Percentiles rank a stretch among this genome's conserved stretches.
Evolutionary conservation across 345 rosid species (phyloP).

Genomic region (Viola odorata): DNA sequence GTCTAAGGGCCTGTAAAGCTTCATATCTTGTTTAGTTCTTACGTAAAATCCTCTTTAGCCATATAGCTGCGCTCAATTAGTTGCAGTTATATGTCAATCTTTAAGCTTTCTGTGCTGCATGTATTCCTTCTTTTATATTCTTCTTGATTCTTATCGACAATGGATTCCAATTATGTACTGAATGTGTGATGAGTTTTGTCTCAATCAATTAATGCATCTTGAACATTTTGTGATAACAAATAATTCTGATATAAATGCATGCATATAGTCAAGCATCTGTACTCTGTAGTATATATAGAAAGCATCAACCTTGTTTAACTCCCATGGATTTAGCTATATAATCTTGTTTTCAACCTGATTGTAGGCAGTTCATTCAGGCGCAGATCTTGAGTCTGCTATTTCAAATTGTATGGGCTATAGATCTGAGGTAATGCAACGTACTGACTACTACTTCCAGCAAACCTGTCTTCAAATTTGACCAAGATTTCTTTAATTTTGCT

Average conservation of each 20-base stretch:
- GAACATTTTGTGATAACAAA: slow-evolving; percentile 1
- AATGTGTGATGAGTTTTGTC: neutral
- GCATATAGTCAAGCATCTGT: neutral
- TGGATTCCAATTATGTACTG: neutral
- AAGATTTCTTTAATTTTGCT: slow-evolving; percentile 19
- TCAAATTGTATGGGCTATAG: slow-evolving; percentile 93
- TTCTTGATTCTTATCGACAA: neutral
- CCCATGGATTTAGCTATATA: neutral
- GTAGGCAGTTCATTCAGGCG: slow-evolving; percentile 99
- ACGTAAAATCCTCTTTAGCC: neutral
- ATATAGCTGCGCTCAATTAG: slow-evolving; percentile 5
- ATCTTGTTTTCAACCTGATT: slow-evolving; percentile 6
- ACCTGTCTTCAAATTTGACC: slow-evolving; percentile 18
- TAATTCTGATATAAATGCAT: neutral
- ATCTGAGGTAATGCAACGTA: slow-evolving; percentile 47
- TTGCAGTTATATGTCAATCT: slow-evolving; percentile 3
- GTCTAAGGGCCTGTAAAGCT: slow-evolving; percentile 12
- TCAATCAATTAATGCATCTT: slow-evolving; percentile 4
- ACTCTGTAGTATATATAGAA: neutral
- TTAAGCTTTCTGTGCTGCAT: neutral
- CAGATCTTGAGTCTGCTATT: slow-evolving; percentile 96
- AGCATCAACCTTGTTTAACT: slow-evolving; percentile 9
- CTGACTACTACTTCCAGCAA: neutral
- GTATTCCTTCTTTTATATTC: neutral
- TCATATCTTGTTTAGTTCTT: neutral